Percentiles rank a stretch among this genome's conserved stretches.
Evolutionary conservation across 1,139 yeast species (phyloP).

Genomic region (Martiniozyma asiatica): DNA sequence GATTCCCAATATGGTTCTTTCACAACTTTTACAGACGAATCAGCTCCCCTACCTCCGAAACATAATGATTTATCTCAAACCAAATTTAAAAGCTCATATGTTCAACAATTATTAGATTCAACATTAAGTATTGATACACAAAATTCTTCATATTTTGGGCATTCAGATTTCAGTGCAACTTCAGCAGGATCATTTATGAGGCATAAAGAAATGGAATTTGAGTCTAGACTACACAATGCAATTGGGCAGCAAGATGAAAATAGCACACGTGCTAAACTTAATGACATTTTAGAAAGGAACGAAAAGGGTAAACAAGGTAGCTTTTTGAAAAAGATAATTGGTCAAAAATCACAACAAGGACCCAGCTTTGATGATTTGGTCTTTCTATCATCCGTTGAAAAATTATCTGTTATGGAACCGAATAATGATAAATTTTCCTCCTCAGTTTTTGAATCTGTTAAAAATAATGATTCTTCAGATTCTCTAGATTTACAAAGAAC

Average conservation of each 20-base stretch:
- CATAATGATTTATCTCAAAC: conserved; percentile 7
- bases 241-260: conserved; percentile 18
- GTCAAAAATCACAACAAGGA: conserved; percentile 9
- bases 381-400: conserved; percentile 15
- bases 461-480: background rate
- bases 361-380: conserved; percentile 21
- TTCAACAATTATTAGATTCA: conserved; percentile 18
- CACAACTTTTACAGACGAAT: background rate
- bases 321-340: conserved; percentile 42
- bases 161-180: conserved; percentile 70
- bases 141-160: conserved; percentile 23
- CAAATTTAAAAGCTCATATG: conserved; percentile 13
- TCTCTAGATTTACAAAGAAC: conserved; percentile 54
- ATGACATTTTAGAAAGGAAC: conserved; percentile 31
- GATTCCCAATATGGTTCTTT: conserved; percentile 3
- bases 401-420: conserved; percentile 4
- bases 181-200: conserved; percentile 79
- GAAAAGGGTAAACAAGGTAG: conserved; percentile 37
- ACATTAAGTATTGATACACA: conserved; percentile 21
- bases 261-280: conserved; percentile 28
- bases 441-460: background rate
- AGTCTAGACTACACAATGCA: conserved; percentile 26
- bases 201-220: conserved; percentile 33
- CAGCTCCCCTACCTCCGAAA: conserved; percentile 19
- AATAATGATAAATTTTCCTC: background rate